Conservation (phyloP, 2,329 filamentous ascomycete genomes). For the Pestalotiopsis sp. region DNA sequence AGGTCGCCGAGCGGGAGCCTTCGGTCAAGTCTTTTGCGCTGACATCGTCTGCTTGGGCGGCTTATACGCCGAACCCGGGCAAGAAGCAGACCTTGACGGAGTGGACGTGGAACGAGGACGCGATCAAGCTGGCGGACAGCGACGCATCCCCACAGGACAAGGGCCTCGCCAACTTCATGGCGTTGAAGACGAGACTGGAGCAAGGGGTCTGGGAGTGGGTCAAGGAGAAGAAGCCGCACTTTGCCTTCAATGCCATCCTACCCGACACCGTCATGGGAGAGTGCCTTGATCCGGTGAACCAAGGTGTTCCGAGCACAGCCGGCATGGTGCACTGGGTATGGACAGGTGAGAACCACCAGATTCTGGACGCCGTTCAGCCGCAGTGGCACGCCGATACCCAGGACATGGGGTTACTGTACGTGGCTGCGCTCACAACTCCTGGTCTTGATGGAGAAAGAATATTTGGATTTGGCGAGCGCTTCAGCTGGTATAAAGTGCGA, state of each 20-base stretch:
- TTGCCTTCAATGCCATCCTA: slow-evolving; percentile 32
- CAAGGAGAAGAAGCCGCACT: slow-evolving; percentile 27
- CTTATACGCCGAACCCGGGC: slow-evolving; percentile 30
- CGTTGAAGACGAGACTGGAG: slow-evolving; percentile 35
- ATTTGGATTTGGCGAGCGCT: slow-evolving; percentile 5
- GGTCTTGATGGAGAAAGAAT: neutral
- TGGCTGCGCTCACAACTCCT: slow-evolving; percentile 22
- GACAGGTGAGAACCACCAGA: slow-evolving; percentile 20
- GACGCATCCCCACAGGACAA: slow-evolving; percentile 18
- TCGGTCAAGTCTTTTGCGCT: slow-evolving; percentile 32
- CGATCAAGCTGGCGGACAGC: slow-evolving; percentile 24
- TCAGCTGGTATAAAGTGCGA: slow-evolving; percentile 1
- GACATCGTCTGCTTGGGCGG: slow-evolving; percentile 36
- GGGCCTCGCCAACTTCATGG: slow-evolving; percentile 34
- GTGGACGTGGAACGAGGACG: slow-evolving; percentile 35
- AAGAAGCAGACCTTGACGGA: slow-evolving; percentile 26
- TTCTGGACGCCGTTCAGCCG: slow-evolving; percentile 20
- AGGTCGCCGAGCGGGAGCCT: slow-evolving; percentile 25
- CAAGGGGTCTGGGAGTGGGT: slow-evolving; percentile 37
- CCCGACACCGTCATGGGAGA: slow-evolving; percentile 19
- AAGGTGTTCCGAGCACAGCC: slow-evolving; percentile 33
- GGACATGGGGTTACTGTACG: slow-evolving; percentile 33
- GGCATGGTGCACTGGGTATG: slow-evolving; percentile 35
- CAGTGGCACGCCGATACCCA: slow-evolving; percentile 35
- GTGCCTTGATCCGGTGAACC: slow-evolving; percentile 22